These are phyloP conservation scores for Hibiscus trionum DNA, from an alignment of 345 rosid species.

Conservation along the genomic window DNA sequence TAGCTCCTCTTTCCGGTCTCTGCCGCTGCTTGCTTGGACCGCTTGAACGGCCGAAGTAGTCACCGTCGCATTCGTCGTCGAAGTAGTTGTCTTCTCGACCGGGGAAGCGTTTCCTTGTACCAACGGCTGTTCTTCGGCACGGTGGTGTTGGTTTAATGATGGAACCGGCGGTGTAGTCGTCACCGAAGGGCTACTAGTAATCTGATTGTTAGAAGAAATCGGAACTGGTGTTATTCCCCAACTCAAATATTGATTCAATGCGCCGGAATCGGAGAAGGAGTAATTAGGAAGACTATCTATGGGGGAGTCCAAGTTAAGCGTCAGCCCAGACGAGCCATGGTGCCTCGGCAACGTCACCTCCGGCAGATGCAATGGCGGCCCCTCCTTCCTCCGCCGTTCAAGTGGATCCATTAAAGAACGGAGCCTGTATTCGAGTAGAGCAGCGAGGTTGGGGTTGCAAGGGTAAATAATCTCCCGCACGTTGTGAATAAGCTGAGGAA, in stretches of 20 bases:
- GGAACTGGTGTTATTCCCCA: conserved; percentile 27
- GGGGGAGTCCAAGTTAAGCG: conserved; percentile 22
- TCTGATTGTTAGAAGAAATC: conserved; percentile 7
- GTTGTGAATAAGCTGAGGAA: conserved; percentile 93
- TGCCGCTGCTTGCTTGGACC: conserved; percentile 19
- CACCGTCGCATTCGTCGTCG: conserved; percentile 20
- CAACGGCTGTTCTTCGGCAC: conserved; percentile 10
- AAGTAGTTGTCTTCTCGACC: conserved; percentile 27
- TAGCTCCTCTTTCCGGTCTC: conserved; percentile 69
- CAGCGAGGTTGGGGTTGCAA: conserved; percentile 60
- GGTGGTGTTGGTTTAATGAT: conserved; percentile 21
- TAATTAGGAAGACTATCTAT: conserved; percentile 12
- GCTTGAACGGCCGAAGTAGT: conserved; percentile 15
- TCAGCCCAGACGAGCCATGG: conserved; percentile 20
- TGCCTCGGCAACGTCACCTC: conserved; percentile 15
- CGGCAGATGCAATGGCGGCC: conserved; percentile 19
- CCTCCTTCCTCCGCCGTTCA: conserved; percentile 26
- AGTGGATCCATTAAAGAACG: conserved; percentile 54
- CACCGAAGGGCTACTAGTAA: conserved; percentile 14
- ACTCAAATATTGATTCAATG: conserved; percentile 14
- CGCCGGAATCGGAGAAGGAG: conserved; percentile 18
- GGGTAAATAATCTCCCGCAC: conserved; percentile 67
- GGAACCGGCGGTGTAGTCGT: conserved; percentile 22
- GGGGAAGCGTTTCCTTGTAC: conserved; percentile 41
- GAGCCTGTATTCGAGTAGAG: conserved; percentile 75